Evolutionary conservation across 2,329 filamentous ascomycete species (phyloP).

Genomic region (Graphilbum ipis-grandicollis): DNA sequence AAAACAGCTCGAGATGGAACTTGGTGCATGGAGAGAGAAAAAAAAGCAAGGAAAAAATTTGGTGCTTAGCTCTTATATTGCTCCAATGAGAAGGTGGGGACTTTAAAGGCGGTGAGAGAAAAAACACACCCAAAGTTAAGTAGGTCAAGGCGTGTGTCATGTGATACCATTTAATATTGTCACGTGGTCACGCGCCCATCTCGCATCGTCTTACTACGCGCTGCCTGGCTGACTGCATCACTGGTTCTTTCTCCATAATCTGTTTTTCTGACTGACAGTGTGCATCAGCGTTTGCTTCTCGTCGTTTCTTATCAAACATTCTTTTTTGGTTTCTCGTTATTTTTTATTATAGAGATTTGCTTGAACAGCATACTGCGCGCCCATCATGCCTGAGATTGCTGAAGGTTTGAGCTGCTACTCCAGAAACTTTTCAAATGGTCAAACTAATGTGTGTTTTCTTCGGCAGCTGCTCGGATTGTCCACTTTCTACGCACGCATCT

Average conservation of each 20-base stretch:
- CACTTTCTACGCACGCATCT: slow-evolving; percentile 70
- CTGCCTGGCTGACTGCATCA: no score
- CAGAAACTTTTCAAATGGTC: no score
- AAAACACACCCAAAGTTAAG: no score
- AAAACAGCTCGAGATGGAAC: no score
- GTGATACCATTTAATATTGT: slow-evolving; percentile 2
- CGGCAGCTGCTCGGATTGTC: slow-evolving; percentile 50
- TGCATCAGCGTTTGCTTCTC: no score
- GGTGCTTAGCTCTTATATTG: not conserved
- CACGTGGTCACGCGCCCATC: slow-evolving; percentile 19
- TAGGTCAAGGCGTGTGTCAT: no score
- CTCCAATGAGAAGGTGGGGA: not conserved
- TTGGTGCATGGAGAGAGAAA: not conserved
- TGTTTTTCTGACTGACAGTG: no score
- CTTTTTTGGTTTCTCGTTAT: no score
- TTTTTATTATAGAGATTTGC: no score
- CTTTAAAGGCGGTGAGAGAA: not conserved
- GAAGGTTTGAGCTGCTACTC: slow-evolving; percentile 24
- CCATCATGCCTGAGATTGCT: slow-evolving; percentile 42
- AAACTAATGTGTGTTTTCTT: not conserved
- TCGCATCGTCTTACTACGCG: no score
- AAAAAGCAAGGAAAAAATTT: not conserved
- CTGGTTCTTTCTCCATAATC: no score
- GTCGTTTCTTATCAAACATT: no score
- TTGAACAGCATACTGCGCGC: not conserved